Conservation (phyloP, 2,329 filamentous ascomycete species). For the Talaromyces verruculosus region DNA sequence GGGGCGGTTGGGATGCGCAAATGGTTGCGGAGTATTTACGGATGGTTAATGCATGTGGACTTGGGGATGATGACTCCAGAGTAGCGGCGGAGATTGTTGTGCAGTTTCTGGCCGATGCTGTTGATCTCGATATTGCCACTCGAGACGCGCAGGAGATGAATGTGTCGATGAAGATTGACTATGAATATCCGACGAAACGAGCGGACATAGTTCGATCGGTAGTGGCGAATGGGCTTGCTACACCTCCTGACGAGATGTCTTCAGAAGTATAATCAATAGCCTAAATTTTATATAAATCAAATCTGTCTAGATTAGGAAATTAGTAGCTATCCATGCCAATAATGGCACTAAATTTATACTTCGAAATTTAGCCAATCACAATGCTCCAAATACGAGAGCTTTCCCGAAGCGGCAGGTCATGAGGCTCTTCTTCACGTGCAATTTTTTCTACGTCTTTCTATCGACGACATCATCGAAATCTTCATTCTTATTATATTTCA, state of each 20-base stretch:
- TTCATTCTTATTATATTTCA: neutral
- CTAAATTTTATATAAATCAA: neutral
- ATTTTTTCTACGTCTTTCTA: neutral
- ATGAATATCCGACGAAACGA: neutral
- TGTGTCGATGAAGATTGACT: neutral
- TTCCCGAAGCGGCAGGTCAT: neutral
- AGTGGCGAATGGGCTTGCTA: conserved; percentile 25
- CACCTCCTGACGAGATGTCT: conserved; percentile 25
- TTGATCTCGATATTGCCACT: neutral
- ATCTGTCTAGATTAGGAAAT: neutral
- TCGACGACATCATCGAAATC: neutral
- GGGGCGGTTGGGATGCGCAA: conserved; percentile 26
- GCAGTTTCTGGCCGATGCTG: conserved; percentile 32
- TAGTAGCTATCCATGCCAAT: neutral
- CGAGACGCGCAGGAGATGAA: too few species aligned
- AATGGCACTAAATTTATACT: neutral
- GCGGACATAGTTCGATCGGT: neutral
- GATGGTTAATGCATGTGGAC: conserved; percentile 26
- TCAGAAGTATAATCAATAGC: neutral
- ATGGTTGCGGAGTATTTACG: conserved; percentile 23
- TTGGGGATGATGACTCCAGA: conserved; percentile 35
- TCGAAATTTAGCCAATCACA: neutral
- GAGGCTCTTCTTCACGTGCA: neutral
- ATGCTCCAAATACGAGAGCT: neutral
- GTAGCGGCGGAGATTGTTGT: conserved; percentile 36